Evolutionary conservation across 768 basidiomycete species (phyloP).

Genomic region (Kwoniella heveanensis): DNA sequence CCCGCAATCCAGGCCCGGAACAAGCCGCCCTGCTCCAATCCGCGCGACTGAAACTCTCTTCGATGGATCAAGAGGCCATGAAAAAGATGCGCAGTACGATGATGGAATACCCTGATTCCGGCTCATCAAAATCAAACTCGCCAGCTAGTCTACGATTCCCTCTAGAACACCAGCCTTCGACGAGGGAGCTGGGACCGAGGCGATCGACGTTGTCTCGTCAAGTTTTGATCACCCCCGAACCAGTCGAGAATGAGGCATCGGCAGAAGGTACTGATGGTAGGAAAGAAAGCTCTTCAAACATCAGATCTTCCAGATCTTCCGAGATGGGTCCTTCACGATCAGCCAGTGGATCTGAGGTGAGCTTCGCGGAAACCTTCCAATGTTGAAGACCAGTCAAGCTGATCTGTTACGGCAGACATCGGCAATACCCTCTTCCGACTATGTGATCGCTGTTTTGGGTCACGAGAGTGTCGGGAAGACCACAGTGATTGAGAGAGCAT

Average conservation of each 20-base stretch:
- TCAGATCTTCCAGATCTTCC: neutral
- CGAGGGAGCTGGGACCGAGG: constrained; percentile 17
- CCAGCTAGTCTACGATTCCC: constrained; percentile 26
- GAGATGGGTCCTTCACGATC: neutral
- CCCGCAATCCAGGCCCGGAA: constrained; percentile 5
- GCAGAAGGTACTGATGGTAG: neutral
- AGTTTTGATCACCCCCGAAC: neutral
- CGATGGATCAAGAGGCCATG: constrained; percentile 47
- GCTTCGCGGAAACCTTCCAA: neutral
- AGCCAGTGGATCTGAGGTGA: neutral
- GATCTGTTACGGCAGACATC: neutral
- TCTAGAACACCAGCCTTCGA: neutral
- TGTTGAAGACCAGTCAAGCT: neutral
- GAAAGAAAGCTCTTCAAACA: neutral
- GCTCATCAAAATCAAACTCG: constrained; percentile 22
- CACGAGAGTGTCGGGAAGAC: constrained; percentile 80
- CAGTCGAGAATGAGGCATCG: neutral
- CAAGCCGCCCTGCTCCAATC: constrained; percentile 28
- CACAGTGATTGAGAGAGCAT: constrained; percentile 73
- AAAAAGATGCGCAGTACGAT: constrained; percentile 33
- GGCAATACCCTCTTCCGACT: constrained; percentile 22
- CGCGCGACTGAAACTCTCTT: constrained; percentile 34
- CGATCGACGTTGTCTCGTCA: constrained; percentile 32
- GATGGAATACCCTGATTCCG: constrained; percentile 27
- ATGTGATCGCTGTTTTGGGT: constrained; percentile 73